Percentiles rank a stretch among this genome's conserved stretches.
phyloP scores from a whole-genome alignment of 225 moss, liverwort and hornwort species.

The Physcomitrium patens region DNA sequence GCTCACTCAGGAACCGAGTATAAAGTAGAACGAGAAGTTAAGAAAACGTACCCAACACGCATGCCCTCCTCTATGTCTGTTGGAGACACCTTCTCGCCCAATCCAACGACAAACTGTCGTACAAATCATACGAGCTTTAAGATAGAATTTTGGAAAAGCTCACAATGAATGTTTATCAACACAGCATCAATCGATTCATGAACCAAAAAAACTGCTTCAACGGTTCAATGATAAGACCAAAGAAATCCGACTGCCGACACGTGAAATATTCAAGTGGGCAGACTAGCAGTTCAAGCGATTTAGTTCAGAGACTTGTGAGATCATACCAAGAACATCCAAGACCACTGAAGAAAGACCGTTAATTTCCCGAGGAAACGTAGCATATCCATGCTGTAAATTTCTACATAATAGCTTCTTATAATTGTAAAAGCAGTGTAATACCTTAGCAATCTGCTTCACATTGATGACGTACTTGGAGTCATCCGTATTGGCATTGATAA shows the following conservation, averaged over 20 bases:
- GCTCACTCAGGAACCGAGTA: slow-evolving; percentile 4
- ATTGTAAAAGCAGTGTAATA: slow-evolving; percentile 13
- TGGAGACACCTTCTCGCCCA: slow-evolving; percentile 89
- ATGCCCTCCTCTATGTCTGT: slow-evolving; percentile 94
- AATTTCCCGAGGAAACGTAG: not conserved
- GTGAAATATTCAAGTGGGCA: not conserved
- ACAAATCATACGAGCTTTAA: slow-evolving; percentile 4
- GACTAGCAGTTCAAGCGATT: not conserved
- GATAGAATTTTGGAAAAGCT: not conserved
- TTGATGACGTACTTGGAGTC: slow-evolving; percentile 90
- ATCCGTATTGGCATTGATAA: slow-evolving; percentile 84
- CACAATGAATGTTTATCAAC: not conserved
- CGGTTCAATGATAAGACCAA: not conserved
- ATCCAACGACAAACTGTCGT: slow-evolving; percentile 81
- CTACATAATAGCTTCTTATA: not conserved
- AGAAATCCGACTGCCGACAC: slow-evolving; percentile 1
- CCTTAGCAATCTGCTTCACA: slow-evolving; percentile 92
- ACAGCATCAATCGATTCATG: slow-evolving; percentile 4
- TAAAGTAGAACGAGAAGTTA: slow-evolving; percentile 8
- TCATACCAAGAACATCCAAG: not conserved
- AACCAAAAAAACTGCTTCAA: slow-evolving; percentile 12
- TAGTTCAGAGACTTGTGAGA: not conserved
- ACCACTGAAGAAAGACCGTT: too few species aligned
- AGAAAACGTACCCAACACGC: slow-evolving; percentile 71
- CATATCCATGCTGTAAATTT: not conserved